Conservation (phyloP, 2,329 filamentous ascomycete species). For the Pseudogymnoascus sp. region DNA sequence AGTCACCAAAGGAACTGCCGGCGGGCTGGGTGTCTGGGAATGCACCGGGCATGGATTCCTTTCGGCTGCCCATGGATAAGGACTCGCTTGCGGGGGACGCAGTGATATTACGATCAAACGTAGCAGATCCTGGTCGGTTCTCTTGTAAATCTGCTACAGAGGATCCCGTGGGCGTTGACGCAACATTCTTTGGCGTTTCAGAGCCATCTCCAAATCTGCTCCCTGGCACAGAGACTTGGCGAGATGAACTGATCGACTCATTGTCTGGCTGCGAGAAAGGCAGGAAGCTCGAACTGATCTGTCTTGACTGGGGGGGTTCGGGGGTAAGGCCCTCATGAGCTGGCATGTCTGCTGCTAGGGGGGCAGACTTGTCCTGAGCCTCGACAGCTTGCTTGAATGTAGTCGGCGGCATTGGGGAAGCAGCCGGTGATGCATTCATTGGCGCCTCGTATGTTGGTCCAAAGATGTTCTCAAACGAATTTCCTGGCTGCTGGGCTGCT, state of each 20-base stretch:
- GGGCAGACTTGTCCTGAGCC: constrained; percentile 19
- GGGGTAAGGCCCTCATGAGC: constrained; percentile 36
- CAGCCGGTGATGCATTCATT: constrained; percentile 30
- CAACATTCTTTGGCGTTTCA: constrained; percentile 31
- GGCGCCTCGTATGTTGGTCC: constrained; percentile 53
- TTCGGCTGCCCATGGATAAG: constrained; percentile 21
- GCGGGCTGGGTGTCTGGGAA: constrained; percentile 38
- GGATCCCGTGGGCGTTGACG: constrained; percentile 24
- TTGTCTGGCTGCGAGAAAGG: constrained; percentile 55
- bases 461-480: constrained; percentile 79
- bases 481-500: constrained; percentile 40
- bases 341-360: constrained; percentile 25
- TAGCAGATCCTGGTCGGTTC: constrained; percentile 23
- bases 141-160: constrained; percentile 20
- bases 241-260: constrained; percentile 67
- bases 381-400: constrained; percentile 46
- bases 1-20: constrained; percentile 44
- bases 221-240: constrained; percentile 65
- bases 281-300: constrained; percentile 68
- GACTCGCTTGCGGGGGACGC: constrained; percentile 22
- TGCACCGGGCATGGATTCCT: constrained; percentile 39
- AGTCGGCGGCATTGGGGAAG: constrained; percentile 37
- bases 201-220: constrained; percentile 50
- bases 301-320: constrained; percentile 62
- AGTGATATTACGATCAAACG: constrained; percentile 24